phyloP scores from a whole-genome alignment of 495 filamentous ascomycete species.

The Podospora anserina region DNA sequence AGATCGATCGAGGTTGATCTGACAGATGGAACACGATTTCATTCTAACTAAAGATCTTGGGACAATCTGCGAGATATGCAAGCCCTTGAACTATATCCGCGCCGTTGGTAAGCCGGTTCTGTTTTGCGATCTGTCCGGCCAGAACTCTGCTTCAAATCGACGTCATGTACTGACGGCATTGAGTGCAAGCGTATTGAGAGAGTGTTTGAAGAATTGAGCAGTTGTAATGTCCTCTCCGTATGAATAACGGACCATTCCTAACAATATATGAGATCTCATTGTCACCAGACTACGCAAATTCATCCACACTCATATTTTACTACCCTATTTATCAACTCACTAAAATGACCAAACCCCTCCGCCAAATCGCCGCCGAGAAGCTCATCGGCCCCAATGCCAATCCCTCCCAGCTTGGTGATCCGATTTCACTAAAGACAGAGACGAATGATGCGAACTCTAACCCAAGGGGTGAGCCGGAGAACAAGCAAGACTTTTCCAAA shows the following conservation, averaged over 20 bases:
- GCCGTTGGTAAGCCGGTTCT: not conserved
- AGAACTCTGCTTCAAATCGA: not conserved
- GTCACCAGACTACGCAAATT: too few species aligned
- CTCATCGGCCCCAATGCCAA: conserved; percentile 32
- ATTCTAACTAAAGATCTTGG: not conserved
- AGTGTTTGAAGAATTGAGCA: too few species aligned
- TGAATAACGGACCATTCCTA: too few species aligned
- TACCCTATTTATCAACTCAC: not conserved
- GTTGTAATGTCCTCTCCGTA: not conserved
- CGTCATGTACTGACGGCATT: not conserved
- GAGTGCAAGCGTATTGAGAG: not conserved
- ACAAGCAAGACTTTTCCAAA: conserved; percentile 4
- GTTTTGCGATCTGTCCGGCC: not conserved
- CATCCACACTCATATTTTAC: too few species aligned
- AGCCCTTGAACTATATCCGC: not conserved
- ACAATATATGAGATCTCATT: too few species aligned
- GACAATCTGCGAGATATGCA: not conserved
- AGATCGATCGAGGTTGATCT: not conserved
- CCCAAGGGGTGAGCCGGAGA: not conserved
- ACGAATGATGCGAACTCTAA: conserved; percentile 25
- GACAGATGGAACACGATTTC: not conserved
- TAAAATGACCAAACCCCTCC: conserved; percentile 18
- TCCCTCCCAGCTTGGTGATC: conserved; percentile 42
- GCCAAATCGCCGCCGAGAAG: conserved; percentile 33
- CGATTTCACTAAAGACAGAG: conserved; percentile 43